Evolutionary conservation across 345 rosid species (phyloP).

Genomic region (Syzygium oleosum): DNA sequence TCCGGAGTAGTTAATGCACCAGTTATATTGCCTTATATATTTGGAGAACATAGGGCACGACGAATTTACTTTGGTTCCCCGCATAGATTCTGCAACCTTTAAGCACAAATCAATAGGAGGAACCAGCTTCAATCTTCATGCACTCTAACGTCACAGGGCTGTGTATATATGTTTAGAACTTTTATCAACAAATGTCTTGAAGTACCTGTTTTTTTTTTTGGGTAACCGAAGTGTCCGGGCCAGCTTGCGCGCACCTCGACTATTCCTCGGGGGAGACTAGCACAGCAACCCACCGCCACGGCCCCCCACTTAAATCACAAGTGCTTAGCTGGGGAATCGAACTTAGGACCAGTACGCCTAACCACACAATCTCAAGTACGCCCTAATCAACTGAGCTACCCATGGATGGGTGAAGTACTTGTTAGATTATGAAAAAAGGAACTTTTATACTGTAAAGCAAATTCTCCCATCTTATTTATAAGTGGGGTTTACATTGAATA

Average conservation of each 20-base stretch:
- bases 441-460: neutral
- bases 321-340: no score
- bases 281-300: no score
- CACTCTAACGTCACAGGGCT: neutral
- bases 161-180: neutral
- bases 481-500: neutral
- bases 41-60: neutral
- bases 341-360: no score
- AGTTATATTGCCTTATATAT: neutral
- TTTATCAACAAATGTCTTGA: neutral
- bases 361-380: no score
- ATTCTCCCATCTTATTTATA: neutral
- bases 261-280: no score
- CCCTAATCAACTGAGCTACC: no score
- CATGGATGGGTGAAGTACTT: neutral
- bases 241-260: no score
- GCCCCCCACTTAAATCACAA: no score
- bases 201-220: no score
- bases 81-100: neutral
- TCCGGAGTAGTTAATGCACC: neutral
- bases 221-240: no score
- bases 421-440: no score
- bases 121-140: neutral
- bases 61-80: neutral
- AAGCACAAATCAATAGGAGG: neutral